Conservation (phyloP, 441 rosid genomes). For the Mallotus japonicus region DNA sequence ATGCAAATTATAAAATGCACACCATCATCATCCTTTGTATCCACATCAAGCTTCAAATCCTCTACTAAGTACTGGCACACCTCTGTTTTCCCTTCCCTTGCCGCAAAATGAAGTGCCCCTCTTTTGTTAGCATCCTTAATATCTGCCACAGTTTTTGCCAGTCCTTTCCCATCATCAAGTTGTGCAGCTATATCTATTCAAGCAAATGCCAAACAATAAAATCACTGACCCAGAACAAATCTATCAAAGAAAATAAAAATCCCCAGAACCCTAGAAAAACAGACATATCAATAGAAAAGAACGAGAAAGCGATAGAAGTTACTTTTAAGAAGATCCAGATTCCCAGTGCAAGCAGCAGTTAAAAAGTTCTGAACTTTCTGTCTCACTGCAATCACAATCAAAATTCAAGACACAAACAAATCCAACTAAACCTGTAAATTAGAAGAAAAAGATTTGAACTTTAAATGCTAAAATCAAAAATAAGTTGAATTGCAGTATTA, state of each 20-base stretch:
- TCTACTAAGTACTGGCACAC: constrained; percentile 79
- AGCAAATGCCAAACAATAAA: constrained; percentile 17
- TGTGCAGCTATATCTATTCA: constrained; percentile 56
- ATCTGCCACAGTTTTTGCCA: constrained; percentile 61
- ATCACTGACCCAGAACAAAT: background rate
- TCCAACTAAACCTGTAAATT: constrained; percentile 1
- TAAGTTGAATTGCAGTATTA: background rate
- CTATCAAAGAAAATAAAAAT: background rate
- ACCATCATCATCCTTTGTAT: constrained; percentile 87
- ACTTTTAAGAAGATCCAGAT: constrained; percentile 83
- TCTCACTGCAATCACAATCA: constrained; percentile 50
- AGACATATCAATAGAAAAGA: background rate
- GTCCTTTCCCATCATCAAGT: constrained; percentile 84
- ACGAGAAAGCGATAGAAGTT: constrained; percentile 12
- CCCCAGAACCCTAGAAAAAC: background rate
- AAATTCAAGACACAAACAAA: constrained; percentile 17
- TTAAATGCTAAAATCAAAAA: too few species aligned
- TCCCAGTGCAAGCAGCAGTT: constrained; percentile 75
- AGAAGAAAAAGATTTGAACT: background rate
- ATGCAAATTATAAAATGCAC: constrained; percentile 2
- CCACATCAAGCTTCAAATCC: constrained; percentile 65
- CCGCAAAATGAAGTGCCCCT: constrained; percentile 95
- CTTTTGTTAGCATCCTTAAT: constrained; percentile 90
- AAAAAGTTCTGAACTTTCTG: constrained; percentile 75
- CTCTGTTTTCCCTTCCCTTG: constrained; percentile 83